phyloP scores from a whole-genome alignment of 805 yeast genomes.

The Torulaspora indica region DNA sequence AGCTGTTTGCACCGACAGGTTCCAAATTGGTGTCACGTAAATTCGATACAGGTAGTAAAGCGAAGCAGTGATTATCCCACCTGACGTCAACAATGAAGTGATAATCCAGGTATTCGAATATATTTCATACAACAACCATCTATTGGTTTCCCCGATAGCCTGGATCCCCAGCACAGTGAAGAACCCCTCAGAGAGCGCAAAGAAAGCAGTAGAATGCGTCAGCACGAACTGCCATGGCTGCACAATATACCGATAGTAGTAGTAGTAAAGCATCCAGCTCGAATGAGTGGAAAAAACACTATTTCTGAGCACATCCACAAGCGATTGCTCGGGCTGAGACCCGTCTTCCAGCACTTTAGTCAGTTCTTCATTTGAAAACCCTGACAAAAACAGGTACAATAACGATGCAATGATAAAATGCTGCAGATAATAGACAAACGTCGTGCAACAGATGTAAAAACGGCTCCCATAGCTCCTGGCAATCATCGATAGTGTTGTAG shows the following conservation, averaged over 20 bases:
- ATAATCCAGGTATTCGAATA: constrained; percentile 78
- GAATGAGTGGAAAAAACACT: constrained; percentile 17
- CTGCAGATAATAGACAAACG: constrained; percentile 67
- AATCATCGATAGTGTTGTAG: constrained; percentile 67
- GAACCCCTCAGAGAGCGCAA: constrained; percentile 87
- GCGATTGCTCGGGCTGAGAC: constrained; percentile 25
- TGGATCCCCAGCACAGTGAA: constrained; percentile 90
- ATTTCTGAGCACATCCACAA: constrained; percentile 21
- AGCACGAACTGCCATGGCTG: constrained; percentile 68
- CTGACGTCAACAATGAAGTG: constrained; percentile 63
- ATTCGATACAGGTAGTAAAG: constrained; percentile 77
- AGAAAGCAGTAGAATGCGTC: constrained; percentile 79
- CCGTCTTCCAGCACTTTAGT: constrained; percentile 20
- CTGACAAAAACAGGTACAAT: constrained; percentile 60
- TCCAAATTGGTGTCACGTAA: constrained; percentile 69
- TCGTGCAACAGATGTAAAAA: constrained; percentile 29
- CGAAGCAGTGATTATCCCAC: constrained; percentile 69
- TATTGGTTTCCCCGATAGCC: constrained; percentile 77
- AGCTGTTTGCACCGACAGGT: constrained; percentile 67
- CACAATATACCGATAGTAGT: constrained; percentile 40
- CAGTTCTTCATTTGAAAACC: constrained; percentile 41
- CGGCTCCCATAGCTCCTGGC: constrained; percentile 27
- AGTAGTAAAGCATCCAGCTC: constrained; percentile 30
- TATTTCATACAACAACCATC: constrained; percentile 50
- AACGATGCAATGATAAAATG: constrained; percentile 79